Conservation (phyloP, 176 grass and related monocot species). For the Elymus sibiricus region DNA sequence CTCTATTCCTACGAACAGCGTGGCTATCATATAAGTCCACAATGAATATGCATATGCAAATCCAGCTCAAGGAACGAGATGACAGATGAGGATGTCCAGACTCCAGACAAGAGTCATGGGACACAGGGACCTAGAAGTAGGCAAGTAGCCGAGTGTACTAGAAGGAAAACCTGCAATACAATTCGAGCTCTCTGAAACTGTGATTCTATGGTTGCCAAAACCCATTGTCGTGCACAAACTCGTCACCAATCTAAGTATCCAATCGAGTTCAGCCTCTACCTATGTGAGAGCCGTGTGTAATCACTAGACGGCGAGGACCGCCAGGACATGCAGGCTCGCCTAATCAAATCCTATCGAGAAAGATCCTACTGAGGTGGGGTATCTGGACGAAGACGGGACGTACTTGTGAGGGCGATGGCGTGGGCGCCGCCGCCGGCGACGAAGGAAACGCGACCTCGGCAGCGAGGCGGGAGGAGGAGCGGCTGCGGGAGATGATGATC, state of each 20-base stretch:
- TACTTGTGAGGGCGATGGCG: slow-evolving; percentile 70
- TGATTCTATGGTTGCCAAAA: not conserved
- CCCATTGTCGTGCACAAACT: not conserved
- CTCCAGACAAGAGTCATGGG: not conserved
- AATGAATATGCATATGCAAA: not conserved
- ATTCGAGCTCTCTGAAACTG: not conserved
- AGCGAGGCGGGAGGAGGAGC: slow-evolving; percentile 43
- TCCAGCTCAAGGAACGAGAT: not conserved
- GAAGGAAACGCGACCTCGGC: slow-evolving; percentile 44
- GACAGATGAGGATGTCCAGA: not conserved
- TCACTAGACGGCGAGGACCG: not conserved
- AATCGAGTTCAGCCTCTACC: not conserved
- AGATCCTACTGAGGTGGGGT: not conserved
- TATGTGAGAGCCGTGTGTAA: not conserved
- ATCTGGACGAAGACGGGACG: not conserved
- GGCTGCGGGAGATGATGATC: slow-evolving; percentile 59
- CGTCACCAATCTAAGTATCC: not conserved
- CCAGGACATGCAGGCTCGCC: too few relatives aligned
- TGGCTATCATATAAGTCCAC: not conserved
- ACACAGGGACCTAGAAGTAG: not conserved
- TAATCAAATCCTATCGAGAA: not conserved
- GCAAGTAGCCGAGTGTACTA: not conserved
- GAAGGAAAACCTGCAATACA: not conserved
- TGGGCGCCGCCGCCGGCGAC: slow-evolving; percentile 88
- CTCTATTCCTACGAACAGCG: not conserved